phyloP scores from a whole-genome alignment of 2,329 filamentous ascomycete species.

The Fusarium transvaalense region DNA sequence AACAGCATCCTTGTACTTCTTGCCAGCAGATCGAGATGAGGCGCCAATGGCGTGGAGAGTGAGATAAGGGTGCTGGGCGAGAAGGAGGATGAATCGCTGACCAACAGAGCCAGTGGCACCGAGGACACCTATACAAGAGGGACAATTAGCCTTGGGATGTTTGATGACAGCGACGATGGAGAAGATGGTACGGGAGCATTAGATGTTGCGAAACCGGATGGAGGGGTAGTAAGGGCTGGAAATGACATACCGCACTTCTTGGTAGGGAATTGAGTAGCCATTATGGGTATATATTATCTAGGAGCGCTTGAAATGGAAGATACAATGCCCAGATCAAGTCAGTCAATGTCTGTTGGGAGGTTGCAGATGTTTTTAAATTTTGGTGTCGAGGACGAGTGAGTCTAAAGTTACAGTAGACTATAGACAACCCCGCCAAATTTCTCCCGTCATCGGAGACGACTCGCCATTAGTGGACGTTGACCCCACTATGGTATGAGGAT shows the following conservation, averaged over 20 bases:
- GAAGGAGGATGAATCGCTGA: slow-evolving; percentile 93
- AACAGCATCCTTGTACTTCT: slow-evolving; percentile 94
- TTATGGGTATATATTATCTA: slow-evolving; percentile 21
- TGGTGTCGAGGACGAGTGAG: slow-evolving; percentile 41
- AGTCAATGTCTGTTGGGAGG: slow-evolving; percentile 3
- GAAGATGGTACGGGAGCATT: slow-evolving; percentile 1
- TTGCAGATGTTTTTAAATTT: slow-evolving; percentile 32
- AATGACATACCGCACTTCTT: slow-evolving; percentile 69
- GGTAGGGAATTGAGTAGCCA: slow-evolving; percentile 62
- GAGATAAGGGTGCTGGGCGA: slow-evolving; percentile 88
- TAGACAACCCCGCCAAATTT: slow-evolving; percentile 48
- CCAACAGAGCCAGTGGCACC: slow-evolving; percentile 95
- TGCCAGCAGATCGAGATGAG: slow-evolving; percentile 88
- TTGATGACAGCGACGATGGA: background rate
- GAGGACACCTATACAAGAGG: slow-evolving; percentile 71
- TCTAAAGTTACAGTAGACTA: slow-evolving; percentile 15
- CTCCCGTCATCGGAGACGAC: slow-evolving; percentile 53
- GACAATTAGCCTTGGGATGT: slow-evolving; percentile 19
- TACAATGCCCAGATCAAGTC: background rate
- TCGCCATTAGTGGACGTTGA: slow-evolving; percentile 11
- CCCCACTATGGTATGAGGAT: slow-evolving; percentile 34
- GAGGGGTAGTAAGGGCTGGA: slow-evolving; percentile 20
- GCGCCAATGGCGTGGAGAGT: slow-evolving; percentile 90
- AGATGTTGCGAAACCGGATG: slow-evolving; percentile 13
- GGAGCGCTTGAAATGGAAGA: background rate